A percentile compares a stretch with the other conserved stretches of the same genome.
phyloP scores from a whole-genome alignment of 2,329 filamentous ascomycete species.

The Colletotrichum somersetense region DNA sequence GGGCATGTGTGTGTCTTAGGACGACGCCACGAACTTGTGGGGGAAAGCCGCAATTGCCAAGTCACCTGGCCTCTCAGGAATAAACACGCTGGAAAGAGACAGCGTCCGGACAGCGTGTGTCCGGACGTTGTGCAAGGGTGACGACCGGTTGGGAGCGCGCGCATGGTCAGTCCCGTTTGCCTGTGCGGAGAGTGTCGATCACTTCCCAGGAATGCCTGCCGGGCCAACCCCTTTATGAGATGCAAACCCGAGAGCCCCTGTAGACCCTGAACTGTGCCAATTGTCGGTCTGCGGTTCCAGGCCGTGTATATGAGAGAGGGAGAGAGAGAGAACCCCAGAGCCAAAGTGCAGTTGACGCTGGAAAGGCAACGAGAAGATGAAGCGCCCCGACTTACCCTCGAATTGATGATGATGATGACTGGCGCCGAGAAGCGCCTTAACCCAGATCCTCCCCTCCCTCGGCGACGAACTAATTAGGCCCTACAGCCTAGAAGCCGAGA shows the following conservation, averaged over 20 bases:
- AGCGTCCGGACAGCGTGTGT: slow-evolving; percentile 13
- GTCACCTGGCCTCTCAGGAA: slow-evolving; percentile 2
- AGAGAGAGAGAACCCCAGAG: background rate
- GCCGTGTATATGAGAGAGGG: too few relatives aligned
- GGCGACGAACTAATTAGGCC: background rate
- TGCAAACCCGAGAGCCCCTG: background rate
- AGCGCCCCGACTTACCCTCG: background rate
- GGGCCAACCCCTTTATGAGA: background rate
- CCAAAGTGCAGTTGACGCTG: slow-evolving; percentile 17
- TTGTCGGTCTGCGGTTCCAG: slow-evolving; percentile 20
- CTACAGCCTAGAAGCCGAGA: slow-evolving; percentile 3
- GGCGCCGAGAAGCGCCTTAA: slow-evolving; percentile 31
- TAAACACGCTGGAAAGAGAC: slow-evolving; percentile 17
- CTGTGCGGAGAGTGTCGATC: slow-evolving; percentile 21
- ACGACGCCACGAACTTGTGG: slow-evolving; percentile 38
- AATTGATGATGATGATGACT: slow-evolving; percentile 18
- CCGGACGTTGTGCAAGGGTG: background rate
- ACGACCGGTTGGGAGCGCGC: background rate
- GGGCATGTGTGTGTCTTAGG: slow-evolving; percentile 37
- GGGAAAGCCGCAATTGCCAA: slow-evolving; percentile 17
- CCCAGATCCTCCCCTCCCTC: slow-evolving; percentile 9
- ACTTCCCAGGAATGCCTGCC: background rate
- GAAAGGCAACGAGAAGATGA: slow-evolving; percentile 21
- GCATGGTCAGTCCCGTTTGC: background rate
- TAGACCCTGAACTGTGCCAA: slow-evolving; percentile 9